Conservation (phyloP, 1,284 basidiomycete genomes). For the Marasmius oreades region DNA sequence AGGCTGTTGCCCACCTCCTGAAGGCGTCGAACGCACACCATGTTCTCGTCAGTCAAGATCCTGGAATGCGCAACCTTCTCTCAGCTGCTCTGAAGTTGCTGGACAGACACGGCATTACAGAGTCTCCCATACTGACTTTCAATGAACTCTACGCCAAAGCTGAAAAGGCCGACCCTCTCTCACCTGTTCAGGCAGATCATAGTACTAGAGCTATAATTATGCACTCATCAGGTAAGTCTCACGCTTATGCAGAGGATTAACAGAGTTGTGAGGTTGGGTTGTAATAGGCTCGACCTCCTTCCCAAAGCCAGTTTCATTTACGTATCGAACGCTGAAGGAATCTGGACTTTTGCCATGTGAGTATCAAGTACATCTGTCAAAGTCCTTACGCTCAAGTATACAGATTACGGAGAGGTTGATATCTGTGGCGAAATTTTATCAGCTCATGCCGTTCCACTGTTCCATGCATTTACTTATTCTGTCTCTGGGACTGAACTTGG, state of each 20-base stretch:
- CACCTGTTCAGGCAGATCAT: background rate
- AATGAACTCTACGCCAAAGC: background rate
- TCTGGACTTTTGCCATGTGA: constrained; percentile 24
- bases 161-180: background rate
- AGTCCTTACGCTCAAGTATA: background rate
- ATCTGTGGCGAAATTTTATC: constrained; percentile 22
- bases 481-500: background rate
- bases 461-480: constrained; percentile 16
- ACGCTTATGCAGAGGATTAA: background rate
- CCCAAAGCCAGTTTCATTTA: constrained; percentile 28
- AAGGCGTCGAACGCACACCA: constrained; percentile 7
- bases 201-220: constrained; percentile 3
- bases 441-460: constrained; percentile 24
- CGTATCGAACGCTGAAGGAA: constrained; percentile 22
- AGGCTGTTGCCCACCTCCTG: constrained; percentile 18
- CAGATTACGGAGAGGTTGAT: constrained; percentile 26
- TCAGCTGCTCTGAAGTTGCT: background rate
- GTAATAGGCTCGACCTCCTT: constrained; percentile 29
- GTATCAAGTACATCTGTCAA: background rate
- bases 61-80: constrained; percentile 2
- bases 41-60: constrained; percentile 14
- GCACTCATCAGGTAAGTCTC: constrained; percentile 13
- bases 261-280: background rate
- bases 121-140: background rate
- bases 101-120: background rate